Conservation (phyloP, 768 basidiomycete species). For the Jaapia argillacea region DNA sequence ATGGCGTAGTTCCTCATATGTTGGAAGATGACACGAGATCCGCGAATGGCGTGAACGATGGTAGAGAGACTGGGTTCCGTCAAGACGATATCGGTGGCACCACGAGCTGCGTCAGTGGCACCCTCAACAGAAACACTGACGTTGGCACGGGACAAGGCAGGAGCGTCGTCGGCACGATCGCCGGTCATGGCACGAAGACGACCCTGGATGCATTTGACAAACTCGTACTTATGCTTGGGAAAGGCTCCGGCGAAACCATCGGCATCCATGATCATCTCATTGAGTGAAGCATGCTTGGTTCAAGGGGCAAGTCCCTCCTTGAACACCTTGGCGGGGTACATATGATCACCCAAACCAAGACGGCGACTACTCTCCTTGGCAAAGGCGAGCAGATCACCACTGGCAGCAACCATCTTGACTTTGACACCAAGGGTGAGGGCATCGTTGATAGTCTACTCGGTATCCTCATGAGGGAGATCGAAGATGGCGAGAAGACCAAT, state of each 20-base stretch:
- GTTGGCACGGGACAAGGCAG: slow-evolving; percentile 95
- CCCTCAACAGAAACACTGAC: slow-evolving; percentile 99
- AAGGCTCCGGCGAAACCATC: slow-evolving; percentile 99
- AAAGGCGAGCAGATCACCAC: slow-evolving; percentile 99
- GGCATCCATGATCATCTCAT: slow-evolving; percentile 99
- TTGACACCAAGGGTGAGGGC: slow-evolving; percentile 91
- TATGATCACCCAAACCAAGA: slow-evolving; percentile 96
- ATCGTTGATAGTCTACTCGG: slow-evolving; percentile 98
- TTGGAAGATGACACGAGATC: slow-evolving; percentile 98
- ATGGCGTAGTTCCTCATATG: slow-evolving; percentile 99
- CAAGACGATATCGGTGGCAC: slow-evolving; percentile 96
- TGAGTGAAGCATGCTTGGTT: slow-evolving; percentile 72
- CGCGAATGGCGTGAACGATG: slow-evolving; percentile 97
- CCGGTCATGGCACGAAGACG: slow-evolving; percentile 98
- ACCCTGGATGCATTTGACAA: slow-evolving; percentile 95
- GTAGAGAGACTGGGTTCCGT: slow-evolving; percentile 98
- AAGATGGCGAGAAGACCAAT: slow-evolving; percentile 96
- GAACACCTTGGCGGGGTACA: slow-evolving; percentile 99
- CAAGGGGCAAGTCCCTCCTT: slow-evolving; percentile 92
- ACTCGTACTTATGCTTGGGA: slow-evolving; percentile 99
- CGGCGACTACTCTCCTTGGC: slow-evolving; percentile 99
- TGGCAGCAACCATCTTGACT: slow-evolving; percentile 99
- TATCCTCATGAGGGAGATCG: slow-evolving; percentile 95
- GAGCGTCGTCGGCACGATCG: slow-evolving; percentile 98
- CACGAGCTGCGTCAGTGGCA: slow-evolving; percentile 97